Evolutionary conservation across 2,329 filamentous ascomycete species (phyloP).

Genomic region (Penicillium sp.): DNA sequence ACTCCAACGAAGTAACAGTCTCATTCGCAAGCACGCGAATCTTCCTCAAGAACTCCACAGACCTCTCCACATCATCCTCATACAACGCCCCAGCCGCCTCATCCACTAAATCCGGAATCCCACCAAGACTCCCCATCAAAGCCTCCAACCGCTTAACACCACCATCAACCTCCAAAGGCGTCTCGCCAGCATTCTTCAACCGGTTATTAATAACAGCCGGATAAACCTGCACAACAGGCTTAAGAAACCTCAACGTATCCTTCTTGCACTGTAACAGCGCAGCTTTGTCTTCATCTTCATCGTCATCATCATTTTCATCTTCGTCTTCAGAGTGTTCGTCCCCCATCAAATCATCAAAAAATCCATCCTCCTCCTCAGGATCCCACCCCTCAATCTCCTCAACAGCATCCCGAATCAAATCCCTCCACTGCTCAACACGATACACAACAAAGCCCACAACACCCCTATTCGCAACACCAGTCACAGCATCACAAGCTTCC

Average conservation of each 20-base stretch:
- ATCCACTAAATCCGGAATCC: slow-evolving; percentile 48
- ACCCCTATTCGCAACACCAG: slow-evolving; percentile 66
- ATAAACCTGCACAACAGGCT: slow-evolving; percentile 48
- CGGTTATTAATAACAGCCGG: slow-evolving; percentile 48
- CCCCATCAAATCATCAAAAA: slow-evolving; percentile 44
- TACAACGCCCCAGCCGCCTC: slow-evolving; percentile 53
- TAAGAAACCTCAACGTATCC: slow-evolving; percentile 46
- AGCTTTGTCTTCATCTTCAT: slow-evolving; percentile 35
- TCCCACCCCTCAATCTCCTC: slow-evolving; percentile 88
- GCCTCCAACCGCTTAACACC: slow-evolving; percentile 38
- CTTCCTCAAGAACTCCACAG: slow-evolving; percentile 35
- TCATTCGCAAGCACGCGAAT: slow-evolving; percentile 57
- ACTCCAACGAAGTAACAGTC: slow-evolving; percentile 71
- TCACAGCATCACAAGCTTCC: slow-evolving; percentile 77
- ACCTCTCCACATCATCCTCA: slow-evolving; percentile 43
- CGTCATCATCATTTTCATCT: slow-evolving; percentile 19
- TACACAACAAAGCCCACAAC: slow-evolving; percentile 71
- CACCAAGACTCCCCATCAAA: slow-evolving; percentile 37
- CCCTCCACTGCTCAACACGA: slow-evolving; percentile 74
- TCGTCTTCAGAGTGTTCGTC: slow-evolving; percentile 33
- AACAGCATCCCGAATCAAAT: slow-evolving; percentile 78
- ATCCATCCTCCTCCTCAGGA: slow-evolving; percentile 69
- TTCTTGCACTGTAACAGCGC: slow-evolving; percentile 47
- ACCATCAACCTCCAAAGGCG: slow-evolving; percentile 17
- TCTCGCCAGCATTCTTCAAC: slow-evolving; percentile 39